Percentiles rank a stretch among this genome's conserved stretches.
These are phyloP conservation scores for Apiospora sp. DNA, from an alignment of 2,329 filamentous ascomycete genomes.

Conservation along the genomic window DNA sequence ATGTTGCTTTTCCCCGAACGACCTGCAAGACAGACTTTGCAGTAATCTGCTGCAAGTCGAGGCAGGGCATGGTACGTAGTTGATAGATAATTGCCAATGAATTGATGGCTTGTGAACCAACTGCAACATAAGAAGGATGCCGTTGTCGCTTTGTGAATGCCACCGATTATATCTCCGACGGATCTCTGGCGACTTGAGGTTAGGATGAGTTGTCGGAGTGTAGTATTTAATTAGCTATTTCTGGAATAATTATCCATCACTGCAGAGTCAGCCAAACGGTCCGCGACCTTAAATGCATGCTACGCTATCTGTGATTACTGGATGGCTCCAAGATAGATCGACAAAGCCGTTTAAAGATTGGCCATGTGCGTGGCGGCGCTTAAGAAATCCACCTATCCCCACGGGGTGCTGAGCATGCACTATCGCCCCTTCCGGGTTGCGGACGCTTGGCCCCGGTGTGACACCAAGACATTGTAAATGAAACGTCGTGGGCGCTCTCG, in stretches of 20 bases:
- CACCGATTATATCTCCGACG: background rate
- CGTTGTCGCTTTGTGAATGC: background rate
- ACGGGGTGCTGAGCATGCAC: conserved; percentile 1
- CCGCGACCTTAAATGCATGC: conserved; percentile 7
- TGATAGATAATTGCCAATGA: background rate
- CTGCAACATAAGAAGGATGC: background rate
- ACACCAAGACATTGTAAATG: conserved; percentile 17
- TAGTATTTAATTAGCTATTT: background rate
- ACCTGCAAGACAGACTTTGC: background rate
- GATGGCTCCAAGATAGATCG: background rate
- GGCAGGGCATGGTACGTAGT: background rate
- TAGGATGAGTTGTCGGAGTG: background rate
- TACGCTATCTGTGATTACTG: conserved; percentile 7
- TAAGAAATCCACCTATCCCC: conserved; percentile 17
- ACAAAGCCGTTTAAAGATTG: background rate
- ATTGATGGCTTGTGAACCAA: background rate
- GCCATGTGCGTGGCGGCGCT: conserved; percentile 10
- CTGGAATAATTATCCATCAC: background rate
- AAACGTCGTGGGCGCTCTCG: background rate
- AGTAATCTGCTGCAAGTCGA: background rate
- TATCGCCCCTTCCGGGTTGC: conserved; percentile 22
- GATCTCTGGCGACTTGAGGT: background rate
- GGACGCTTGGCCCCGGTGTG: conserved; percentile 3
- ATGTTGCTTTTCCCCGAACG: background rate
- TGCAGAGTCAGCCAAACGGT: conserved; percentile 4